phyloP scores from a whole-genome alignment of 177 flowering plant species.

The Viscum album region DNA sequence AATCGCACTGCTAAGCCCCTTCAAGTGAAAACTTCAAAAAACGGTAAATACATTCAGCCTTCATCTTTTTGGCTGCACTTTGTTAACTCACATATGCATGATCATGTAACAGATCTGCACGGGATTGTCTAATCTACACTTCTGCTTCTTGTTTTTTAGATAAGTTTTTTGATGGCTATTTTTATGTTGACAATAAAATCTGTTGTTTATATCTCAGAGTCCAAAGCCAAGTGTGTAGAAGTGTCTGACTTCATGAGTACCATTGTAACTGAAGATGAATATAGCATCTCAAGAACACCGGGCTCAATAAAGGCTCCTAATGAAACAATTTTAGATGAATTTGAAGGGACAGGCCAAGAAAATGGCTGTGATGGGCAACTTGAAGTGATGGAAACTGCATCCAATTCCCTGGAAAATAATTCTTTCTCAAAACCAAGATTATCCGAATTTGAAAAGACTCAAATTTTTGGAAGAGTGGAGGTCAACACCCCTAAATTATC shows the following conservation, averaged over 20 bases:
- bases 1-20: slow-evolving; percentile 18
- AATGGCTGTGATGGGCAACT: slow-evolving; percentile 11
- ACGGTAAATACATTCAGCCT: slow-evolving; percentile 24
- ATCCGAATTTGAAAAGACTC: slow-evolving; percentile 13
- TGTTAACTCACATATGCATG: neutral
- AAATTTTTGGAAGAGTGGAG: slow-evolving; percentile 7
- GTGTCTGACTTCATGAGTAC: slow-evolving; percentile 38
- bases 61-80: neutral
- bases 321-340: slow-evolving; percentile 7
- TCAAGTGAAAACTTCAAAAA: slow-evolving; percentile 10
- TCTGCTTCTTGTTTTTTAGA: no score
- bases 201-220: slow-evolving; percentile 37
- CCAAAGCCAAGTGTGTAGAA: slow-evolving; percentile 18
- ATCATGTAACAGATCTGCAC: no score
- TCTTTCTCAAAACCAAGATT: slow-evolving; percentile 15
- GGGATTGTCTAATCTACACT: no score
- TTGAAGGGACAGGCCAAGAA: slow-evolving; percentile 11
- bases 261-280: slow-evolving; percentile 43
- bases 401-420: slow-evolving; percentile 11
- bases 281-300: slow-evolving; percentile 33
- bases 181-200: no score
- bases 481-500: slow-evolving; percentile 11
- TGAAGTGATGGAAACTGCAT: slow-evolving; percentile 15
- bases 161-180: no score
- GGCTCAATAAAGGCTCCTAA: slow-evolving; percentile 7